Evolutionary conservation across 192 early-diverging fungal genomes (phyloP), one percentile per base, ranked within the genome.

Genomic region (Diversispora eburnea): DNA sequence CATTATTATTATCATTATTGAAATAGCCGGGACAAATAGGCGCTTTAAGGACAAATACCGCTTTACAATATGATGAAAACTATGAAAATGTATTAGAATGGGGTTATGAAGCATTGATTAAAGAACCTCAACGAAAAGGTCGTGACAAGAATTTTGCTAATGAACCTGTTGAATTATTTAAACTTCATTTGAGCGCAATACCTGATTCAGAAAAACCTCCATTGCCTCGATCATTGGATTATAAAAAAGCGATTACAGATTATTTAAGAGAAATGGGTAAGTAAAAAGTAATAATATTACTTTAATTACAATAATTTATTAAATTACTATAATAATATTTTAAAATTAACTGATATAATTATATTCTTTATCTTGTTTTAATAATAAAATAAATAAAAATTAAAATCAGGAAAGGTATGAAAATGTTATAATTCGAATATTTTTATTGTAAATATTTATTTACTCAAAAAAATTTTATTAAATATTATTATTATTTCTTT

Each of bases 211-310:
- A 84, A 20, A 60, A 76, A 33, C 76, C 77, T 13, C 62, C 75
- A 0, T 57, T 86, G 4, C 82, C 82, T 39, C 83, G 76, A 43
- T 79, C 78, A n/a, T 75, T 86, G 8, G 80, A 78, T 22, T 81
- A 82, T 25, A 77, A 83, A 6, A 80, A 83, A 22, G 79, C 80
- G 13, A 86, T 86, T 39, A 78, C 79, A 4, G 83, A 86, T 68
- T 86, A 86, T 57, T 75, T 86, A 3, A 79, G 84, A 22, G 48
- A 68, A 33, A 39, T 68, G 12, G 41, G 61, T 63, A 54, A n/a
- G 10, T 9, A 15, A 0, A 8, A 52, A 52, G 49, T 52, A 15
- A 8, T 49, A 10, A n/a, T n/a, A n/a, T n/a, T n/a, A n/a, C n/a
- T n/a, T n/a, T n/a, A n/a, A 33, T 33, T 33, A 33, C 25, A 33